Percentiles rank a stretch among this genome's conserved stretches.
phyloP scores from a whole-genome alignment of 768 basidiomycete species.

The Fibroporia radiculosa region DNA sequence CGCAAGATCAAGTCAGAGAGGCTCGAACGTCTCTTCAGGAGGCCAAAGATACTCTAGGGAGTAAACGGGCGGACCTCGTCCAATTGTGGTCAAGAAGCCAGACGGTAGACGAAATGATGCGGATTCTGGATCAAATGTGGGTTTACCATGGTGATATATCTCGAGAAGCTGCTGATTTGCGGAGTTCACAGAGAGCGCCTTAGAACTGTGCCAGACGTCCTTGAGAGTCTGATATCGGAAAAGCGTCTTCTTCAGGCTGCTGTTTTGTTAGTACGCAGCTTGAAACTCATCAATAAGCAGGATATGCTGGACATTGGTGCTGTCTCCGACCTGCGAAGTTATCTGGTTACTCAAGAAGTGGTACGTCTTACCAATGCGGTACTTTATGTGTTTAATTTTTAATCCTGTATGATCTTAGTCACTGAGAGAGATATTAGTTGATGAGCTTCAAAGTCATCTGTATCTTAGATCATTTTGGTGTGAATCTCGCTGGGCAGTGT shows the following conservation, averaged over 20 bases:
- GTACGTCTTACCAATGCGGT: slow-evolving; percentile 35
- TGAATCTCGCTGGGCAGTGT: slow-evolving; percentile 85
- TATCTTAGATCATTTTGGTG: slow-evolving; percentile 97
- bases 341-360: slow-evolving; percentile 79
- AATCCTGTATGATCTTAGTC: slow-evolving; percentile 41
- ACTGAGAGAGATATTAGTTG: slow-evolving; percentile 84
- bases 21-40: slow-evolving; percentile 68
- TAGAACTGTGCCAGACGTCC: slow-evolving; percentile 82
- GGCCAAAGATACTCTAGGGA: slow-evolving; percentile 71
- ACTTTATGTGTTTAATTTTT: background rate
- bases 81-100: slow-evolving; percentile 87
- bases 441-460: slow-evolving; percentile 95
- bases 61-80: slow-evolving; percentile 80
- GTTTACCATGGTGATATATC: slow-evolving; percentile 2
- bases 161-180: background rate
- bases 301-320: slow-evolving; percentile 98
- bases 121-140: slow-evolving; percentile 89
- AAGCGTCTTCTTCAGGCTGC: slow-evolving; percentile 89
- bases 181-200: slow-evolving; percentile 75
- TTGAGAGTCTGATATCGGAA: slow-evolving; percentile 94
- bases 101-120: slow-evolving; percentile 92
- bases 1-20: slow-evolving; percentile 67
- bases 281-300: slow-evolving; percentile 84
- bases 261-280: slow-evolving; percentile 73
- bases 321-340: slow-evolving; percentile 77